These are phyloP conservation scores for Polytolypa hystricis DNA, from an alignment of 2,329 filamentous ascomycete species.

Conservation along the genomic window DNA sequence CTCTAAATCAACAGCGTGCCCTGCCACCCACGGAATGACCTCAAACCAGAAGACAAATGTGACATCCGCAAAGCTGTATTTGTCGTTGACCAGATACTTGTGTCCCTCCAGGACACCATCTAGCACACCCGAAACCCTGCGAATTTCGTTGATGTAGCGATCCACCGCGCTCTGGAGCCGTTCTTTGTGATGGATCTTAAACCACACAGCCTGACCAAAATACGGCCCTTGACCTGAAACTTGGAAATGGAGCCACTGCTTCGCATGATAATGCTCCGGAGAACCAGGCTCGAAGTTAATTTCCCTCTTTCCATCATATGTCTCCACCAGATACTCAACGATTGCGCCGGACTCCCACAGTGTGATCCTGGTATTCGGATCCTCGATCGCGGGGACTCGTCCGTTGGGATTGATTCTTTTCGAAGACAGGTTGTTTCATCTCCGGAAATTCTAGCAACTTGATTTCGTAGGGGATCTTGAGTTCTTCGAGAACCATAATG, in stretches of 20 bases:
- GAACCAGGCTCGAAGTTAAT: slow-evolving; percentile 25
- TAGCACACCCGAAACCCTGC: too few relatives aligned
- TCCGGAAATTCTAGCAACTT: not conserved
- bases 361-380: slow-evolving; percentile 27
- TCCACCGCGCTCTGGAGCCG: too few relatives aligned
- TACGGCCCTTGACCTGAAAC: slow-evolving; percentile 35
- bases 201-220: slow-evolving; percentile 30
- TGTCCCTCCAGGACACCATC: too few relatives aligned
- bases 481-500: slow-evolving; percentile 2
- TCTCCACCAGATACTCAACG: slow-evolving; percentile 28
- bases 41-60: too few relatives aligned
- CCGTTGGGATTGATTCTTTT: slow-evolving; percentile 37
- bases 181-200: too few relatives aligned
- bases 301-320: slow-evolving; percentile 31
- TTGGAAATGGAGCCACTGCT: slow-evolving; percentile 34
- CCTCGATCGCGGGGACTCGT: slow-evolving; percentile 27
- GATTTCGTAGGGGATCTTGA: slow-evolving; percentile 1
- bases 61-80: too few relatives aligned
- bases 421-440: slow-evolving; percentile 16
- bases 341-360: slow-evolving; percentile 30
- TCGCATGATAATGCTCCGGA: slow-evolving; percentile 22
- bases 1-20: too few relatives aligned
- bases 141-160: too few relatives aligned
- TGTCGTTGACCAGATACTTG: too few relatives aligned
- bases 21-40: too few relatives aligned